Percentiles rank a stretch among this genome's conserved stretches.
Evolutionary conservation across 306 rosid genomes (phyloP).

Genomic region (Vachellia collinsii): DNA sequence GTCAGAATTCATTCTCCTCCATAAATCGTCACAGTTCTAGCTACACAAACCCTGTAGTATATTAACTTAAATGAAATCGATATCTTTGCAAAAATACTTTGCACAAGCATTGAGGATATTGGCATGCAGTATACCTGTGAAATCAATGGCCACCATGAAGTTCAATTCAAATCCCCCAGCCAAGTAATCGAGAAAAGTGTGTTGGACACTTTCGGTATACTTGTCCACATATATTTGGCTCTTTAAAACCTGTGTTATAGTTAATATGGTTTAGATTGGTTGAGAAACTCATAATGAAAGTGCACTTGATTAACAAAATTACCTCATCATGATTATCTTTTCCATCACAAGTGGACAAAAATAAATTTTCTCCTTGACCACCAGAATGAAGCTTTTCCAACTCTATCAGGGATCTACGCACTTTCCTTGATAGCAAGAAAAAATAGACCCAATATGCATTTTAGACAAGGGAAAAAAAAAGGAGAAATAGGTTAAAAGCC

Average conservation of each 20-base stretch:
- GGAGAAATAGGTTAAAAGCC: conserved; percentile 18
- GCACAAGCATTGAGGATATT: conserved; percentile 14
- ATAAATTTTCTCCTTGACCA: conserved; percentile 58
- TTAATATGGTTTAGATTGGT: conserved; percentile 25
- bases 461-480: conserved; percentile 20
- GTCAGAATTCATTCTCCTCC: not conserved
- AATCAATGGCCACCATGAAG: conserved; percentile 86
- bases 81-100: not conserved
- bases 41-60: not conserved
- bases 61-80: not conserved
- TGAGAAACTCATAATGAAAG: conserved; percentile 11
- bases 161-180: conserved; percentile 75
- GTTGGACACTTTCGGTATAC: conserved; percentile 60
- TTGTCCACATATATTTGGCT: conserved; percentile 73
- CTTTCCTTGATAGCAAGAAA: conserved; percentile 54
- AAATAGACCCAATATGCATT: conserved; percentile 28
- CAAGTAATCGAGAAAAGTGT: conserved; percentile 80
- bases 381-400: conserved; percentile 64
- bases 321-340: conserved; percentile 67
- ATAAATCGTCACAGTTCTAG: not conserved
- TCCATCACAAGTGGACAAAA: conserved; percentile 55
- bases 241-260: conserved; percentile 58
- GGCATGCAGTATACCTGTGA: conserved; percentile 55
- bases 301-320: conserved; percentile 4
- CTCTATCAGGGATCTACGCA: conserved; percentile 64